These are phyloP conservation scores for Puccinia brachypodii DNA, from an alignment of 1,284 basidiomycete species.

Conservation along the genomic window DNA sequence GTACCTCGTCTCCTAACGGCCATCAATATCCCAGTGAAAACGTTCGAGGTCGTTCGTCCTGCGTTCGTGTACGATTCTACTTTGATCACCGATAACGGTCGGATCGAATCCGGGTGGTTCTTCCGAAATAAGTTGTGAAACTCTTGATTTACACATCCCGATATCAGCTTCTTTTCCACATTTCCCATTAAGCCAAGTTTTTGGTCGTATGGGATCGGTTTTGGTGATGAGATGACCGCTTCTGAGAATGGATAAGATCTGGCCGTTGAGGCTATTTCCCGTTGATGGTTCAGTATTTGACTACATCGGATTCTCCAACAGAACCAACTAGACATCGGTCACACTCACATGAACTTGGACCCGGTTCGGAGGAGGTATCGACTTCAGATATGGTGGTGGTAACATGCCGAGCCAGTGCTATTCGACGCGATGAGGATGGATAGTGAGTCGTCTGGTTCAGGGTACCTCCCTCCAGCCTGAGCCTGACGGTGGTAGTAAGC, in stretches of 20 bases:
- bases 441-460: not conserved
- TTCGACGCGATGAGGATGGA: not conserved
- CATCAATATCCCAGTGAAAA: constrained; percentile 38
- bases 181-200: constrained; percentile 34
- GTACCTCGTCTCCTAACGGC: constrained; percentile 9
- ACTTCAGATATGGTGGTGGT: not conserved
- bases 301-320: not conserved
- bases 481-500: not conserved
- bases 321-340: not conserved
- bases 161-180: constrained; percentile 35
- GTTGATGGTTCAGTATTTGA: not conserved
- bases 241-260: constrained; percentile 34
- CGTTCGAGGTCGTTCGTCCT: constrained; percentile 9
- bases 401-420: not conserved
- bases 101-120: constrained; percentile 25
- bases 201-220: not conserved
- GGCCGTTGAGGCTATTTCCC: not conserved
- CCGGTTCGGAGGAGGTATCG: not conserved
- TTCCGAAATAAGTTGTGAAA: constrained; percentile 33
- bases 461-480: not conserved
- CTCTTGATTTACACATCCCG: constrained; percentile 11
- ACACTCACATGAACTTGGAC: not conserved
- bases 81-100: constrained; percentile 27
- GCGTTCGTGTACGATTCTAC: constrained; percentile 27
- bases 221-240: not conserved